phyloP scores from a whole-genome alignment of 2,329 filamentous ascomycete genomes.

The Diaporthe sp. region DNA sequence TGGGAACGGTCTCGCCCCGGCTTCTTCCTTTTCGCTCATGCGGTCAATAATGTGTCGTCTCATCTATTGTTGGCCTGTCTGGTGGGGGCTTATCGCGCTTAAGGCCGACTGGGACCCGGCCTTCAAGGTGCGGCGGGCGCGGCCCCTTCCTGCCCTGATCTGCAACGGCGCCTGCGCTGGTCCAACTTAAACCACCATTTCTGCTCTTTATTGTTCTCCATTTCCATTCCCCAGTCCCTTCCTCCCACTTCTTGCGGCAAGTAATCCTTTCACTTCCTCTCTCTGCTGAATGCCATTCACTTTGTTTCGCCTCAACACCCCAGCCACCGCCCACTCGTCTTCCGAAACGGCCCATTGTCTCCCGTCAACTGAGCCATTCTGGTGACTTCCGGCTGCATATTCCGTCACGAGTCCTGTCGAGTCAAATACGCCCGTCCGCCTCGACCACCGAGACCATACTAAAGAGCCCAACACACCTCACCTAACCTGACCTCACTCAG shows the following conservation, averaged over 20 bases:
- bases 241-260: background rate
- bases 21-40: constrained; percentile 5
- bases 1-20: background rate
- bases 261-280: background rate
- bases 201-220: background rate
- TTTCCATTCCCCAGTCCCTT: background rate
- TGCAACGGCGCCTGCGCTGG: constrained; percentile 19
- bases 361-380: background rate
- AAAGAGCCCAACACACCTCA: background rate
- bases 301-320: background rate
- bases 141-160: constrained; percentile 34
- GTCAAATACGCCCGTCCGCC: background rate
- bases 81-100: constrained; percentile 34
- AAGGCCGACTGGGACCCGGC: constrained; percentile 34
- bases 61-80: constrained; percentile 23
- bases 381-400: constrained; percentile 10
- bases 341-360: background rate
- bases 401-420: constrained; percentile 25
- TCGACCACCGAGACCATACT: constrained; percentile 2
- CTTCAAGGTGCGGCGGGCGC: constrained; percentile 18
- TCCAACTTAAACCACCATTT: constrained; percentile 24
- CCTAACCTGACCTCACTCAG: background rate
- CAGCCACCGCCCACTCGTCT: background rate
- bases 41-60: constrained; percentile 24
- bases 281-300: constrained; percentile 21